Conservation (phyloP, 2,329 filamentous ascomycete species). For the Calonectria pseudoturangicola region DNA sequence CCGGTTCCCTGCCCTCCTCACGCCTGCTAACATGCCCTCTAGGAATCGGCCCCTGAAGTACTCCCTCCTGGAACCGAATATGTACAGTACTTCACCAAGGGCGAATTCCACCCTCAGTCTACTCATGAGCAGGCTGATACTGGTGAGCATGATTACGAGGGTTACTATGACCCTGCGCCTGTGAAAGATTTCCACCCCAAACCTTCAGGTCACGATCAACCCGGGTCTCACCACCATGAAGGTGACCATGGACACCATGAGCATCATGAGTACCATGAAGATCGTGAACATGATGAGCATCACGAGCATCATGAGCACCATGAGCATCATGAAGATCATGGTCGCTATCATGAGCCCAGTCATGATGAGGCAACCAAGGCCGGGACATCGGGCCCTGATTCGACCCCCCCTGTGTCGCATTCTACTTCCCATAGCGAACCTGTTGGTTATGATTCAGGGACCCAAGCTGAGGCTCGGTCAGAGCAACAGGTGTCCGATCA, state of each 20-base stretch:
- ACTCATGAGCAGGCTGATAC: slow-evolving; percentile 46
- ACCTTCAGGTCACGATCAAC: slow-evolving; percentile 41
- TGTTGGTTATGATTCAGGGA: slow-evolving; percentile 64
- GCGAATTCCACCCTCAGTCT: slow-evolving; percentile 65
- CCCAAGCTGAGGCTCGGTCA: slow-evolving; percentile 69
- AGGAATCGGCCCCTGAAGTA: slow-evolving; percentile 47
- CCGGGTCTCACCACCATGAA: slow-evolving; percentile 36
- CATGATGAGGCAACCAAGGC: slow-evolving; percentile 40
- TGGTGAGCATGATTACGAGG: slow-evolving; percentile 52
- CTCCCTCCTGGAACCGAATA: slow-evolving; percentile 57
- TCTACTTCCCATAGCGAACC: slow-evolving; percentile 56
- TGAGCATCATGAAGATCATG: slow-evolving; percentile 44
- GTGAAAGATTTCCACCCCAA: slow-evolving; percentile 45
- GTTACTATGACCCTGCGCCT: slow-evolving; percentile 49
- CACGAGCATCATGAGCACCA: slow-evolving; percentile 48
- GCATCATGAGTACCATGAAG: slow-evolving; percentile 39
- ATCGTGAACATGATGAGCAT: slow-evolving; percentile 39
- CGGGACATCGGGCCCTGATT: slow-evolving; percentile 45
- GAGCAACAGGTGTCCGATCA: slow-evolving; percentile 56
- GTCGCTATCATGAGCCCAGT: slow-evolving; percentile 44
- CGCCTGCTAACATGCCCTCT: slow-evolving; percentile 34
- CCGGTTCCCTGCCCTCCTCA: neutral
- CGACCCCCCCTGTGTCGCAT: slow-evolving; percentile 45
- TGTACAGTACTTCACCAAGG: slow-evolving; percentile 73
- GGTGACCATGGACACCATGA: slow-evolving; percentile 28